Evolutionary conservation across 495 filamentous ascomycete genomes (phyloP).

Genomic region (Penicillium bovifimosum): DNA sequence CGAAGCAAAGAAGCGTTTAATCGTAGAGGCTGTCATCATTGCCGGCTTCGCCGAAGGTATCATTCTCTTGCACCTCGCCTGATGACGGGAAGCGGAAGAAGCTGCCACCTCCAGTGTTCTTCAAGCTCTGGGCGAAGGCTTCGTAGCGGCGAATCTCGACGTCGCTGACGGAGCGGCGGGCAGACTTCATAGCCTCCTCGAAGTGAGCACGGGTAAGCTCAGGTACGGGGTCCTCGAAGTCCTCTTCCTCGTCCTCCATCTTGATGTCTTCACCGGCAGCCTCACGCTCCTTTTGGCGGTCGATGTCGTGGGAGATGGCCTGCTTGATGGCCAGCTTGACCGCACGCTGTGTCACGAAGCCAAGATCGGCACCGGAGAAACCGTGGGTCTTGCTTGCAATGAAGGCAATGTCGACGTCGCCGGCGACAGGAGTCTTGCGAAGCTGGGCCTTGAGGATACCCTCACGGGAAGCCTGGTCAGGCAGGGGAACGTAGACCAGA

Average conservation of each 20-base stretch:
- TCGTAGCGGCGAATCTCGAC: constrained; percentile 97
- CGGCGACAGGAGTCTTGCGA: constrained; percentile 90
- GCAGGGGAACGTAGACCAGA: constrained; percentile 94
- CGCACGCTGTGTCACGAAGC: constrained; percentile 96
- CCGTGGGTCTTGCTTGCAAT: constrained; percentile 97
- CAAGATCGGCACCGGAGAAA: constrained; percentile 99
- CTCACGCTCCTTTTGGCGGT: constrained; percentile 81
- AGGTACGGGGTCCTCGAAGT: constrained; percentile 90
- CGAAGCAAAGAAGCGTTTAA: constrained; percentile 32
- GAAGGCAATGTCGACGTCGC: constrained; percentile 80
- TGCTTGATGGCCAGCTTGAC: constrained; percentile 99
- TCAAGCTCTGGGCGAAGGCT: constrained; percentile 97
- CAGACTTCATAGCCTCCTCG: constrained; percentile 95
- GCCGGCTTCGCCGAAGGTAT: constrained; percentile 74
- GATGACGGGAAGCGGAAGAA: constrained; percentile 95
- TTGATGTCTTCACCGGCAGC: constrained; percentile 74
- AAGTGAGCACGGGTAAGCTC: constrained; percentile 95
- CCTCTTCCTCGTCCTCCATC: constrained; percentile 72
- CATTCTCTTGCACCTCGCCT: constrained; percentile 54
- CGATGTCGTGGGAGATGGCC: constrained; percentile 83
- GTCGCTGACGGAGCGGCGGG: constrained; percentile 87
- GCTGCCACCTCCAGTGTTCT: constrained; percentile 88
- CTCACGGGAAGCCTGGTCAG: constrained; percentile 80
- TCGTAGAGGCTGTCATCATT: constrained; percentile 86
- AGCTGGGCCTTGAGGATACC: constrained; percentile 93